Base-by-base conservation (phyloP, 345 rosid genomes). In the Diplotaxis tenuifolia region DNA sequence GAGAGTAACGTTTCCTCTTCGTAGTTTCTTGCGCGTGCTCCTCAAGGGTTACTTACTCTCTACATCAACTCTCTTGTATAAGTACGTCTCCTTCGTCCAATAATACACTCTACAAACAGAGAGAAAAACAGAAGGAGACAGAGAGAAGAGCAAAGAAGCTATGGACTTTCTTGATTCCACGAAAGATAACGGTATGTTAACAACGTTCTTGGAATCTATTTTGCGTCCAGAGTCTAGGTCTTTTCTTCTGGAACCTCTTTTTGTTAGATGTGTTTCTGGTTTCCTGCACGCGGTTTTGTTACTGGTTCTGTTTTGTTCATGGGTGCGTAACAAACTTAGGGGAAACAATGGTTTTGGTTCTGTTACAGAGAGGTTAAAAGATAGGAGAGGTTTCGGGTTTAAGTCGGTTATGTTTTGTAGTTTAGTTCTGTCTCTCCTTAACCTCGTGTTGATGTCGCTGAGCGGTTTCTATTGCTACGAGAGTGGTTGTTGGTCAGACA, bases 381-480 rank as follows among this genome's bases (percentile, higher is more conserved):
- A 64, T 21, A 60, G 18, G 54, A 74, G 72, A 34, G 63, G 22
- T 56, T 65, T 67, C 31, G 77, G 74, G 78, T 67, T 73, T 69
- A 87, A 82, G 78, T 79, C 49, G 67, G 83, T 81, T 74, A 21
- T 89, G 71, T 66, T 84, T 53, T 85, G 82, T 77, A 85, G 87
- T 52, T 61, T 83, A 15, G 83, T 84, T 42, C 73, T 90, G 62
- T 84, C 91, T 9, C 63, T 80, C 42, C 81, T 86, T 67, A 85
- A 80, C 72, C 71, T 89, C 25, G 71, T 75, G 23, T 71, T 83
- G 45, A 82, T 83, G 74, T 76, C 80, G 6, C 55, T 85, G 67
- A 86, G 84, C 71, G 87, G 89, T 73, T 89, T 90, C 55, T 84
- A 80, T 40, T 83, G 92, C 96, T 82, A 83, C 75, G 78, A 60